A percentile compares a stretch with the other conserved stretches of the same genome.
Evolutionary conservation across 768 basidiomycete genomes (phyloP).

Genomic region (Serendipita sp.): DNA sequence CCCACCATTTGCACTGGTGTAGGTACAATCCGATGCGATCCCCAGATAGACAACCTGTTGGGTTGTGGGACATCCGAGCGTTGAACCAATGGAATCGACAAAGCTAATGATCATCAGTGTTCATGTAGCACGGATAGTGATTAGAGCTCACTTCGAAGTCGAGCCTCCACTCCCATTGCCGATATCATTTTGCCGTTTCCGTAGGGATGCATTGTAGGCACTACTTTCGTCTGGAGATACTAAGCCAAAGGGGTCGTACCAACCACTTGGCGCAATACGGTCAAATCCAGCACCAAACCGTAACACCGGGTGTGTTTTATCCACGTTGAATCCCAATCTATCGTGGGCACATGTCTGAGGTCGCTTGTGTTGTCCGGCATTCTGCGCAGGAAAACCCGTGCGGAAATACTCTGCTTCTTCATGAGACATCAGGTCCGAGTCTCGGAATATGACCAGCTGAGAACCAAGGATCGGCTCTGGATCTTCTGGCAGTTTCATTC

Average conservation of each 20-base stretch:
- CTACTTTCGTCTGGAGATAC: not conserved
- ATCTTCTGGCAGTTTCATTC: constrained; percentile 42
- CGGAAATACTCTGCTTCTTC: constrained; percentile 7
- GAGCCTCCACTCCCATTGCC: constrained; percentile 28
- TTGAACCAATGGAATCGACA: constrained; percentile 47
- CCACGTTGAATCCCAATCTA: constrained; percentile 45
- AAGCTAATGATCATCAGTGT: constrained; percentile 35
- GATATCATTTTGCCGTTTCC: constrained; percentile 37
- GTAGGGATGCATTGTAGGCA: constrained; percentile 18
- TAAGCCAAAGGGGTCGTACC: constrained; percentile 27
- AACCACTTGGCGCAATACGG: constrained; percentile 21
- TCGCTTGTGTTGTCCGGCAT: constrained; percentile 9
- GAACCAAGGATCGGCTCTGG: constrained; percentile 34
- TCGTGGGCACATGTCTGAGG: constrained; percentile 56
- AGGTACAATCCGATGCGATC: constrained; percentile 76
- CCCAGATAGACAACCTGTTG: constrained; percentile 74
- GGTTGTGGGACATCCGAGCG: constrained; percentile 51
- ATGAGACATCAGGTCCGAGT: constrained; percentile 45
- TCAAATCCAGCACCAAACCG: constrained; percentile 16
- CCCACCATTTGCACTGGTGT: constrained; percentile 47
- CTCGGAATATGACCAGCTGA: constrained; percentile 56
- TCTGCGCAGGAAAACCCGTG: constrained; percentile 10
- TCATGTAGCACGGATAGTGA: not conserved
- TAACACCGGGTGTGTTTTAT: constrained; percentile 37
- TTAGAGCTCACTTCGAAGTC: constrained; percentile 37